phyloP scores from a whole-genome alignment of 306 rosid species.

The Oemleria cerasiformis region DNA sequence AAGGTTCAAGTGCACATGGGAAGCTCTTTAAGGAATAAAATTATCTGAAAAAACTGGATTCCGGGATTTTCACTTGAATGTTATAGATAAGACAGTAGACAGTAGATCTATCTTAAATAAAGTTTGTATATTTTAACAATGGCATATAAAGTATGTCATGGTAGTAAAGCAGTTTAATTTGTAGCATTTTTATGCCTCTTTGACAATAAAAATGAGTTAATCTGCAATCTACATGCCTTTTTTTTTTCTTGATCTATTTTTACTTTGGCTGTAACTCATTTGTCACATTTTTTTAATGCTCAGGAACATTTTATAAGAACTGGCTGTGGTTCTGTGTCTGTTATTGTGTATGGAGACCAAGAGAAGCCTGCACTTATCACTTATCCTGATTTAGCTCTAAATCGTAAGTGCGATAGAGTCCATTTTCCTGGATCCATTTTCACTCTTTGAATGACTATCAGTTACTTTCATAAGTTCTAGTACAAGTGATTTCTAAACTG shows the following conservation, averaged over 20 bases:
- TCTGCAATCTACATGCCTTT: conserved; percentile 3
- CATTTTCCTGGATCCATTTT: conserved; percentile 8
- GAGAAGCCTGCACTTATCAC: conserved; percentile 84
- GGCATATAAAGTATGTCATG: background rate
- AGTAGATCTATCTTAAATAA: conserved; percentile 27
- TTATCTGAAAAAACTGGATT: conserved; percentile 30
- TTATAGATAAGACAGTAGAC: conserved; percentile 25
- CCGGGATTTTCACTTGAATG: conserved; percentile 21
- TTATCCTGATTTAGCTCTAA: conserved; percentile 88
- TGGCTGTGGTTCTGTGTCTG: conserved; percentile 84
- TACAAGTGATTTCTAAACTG: background rate
- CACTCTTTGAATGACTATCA: background rate
- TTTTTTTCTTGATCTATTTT: background rate
- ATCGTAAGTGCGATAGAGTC: conserved; percentile 46
- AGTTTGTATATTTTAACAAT: conserved; percentile 6
- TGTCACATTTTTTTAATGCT: background rate
- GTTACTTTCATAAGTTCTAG: background rate
- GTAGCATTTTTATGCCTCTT: conserved; percentile 8
- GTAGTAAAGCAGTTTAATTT: conserved; percentile 7
- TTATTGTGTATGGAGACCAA: conserved; percentile 79
- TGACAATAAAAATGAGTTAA: background rate
- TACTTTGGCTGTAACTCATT: conserved; percentile 5
- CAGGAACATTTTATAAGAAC: conserved; percentile 80
- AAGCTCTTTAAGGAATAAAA: conserved; percentile 33
- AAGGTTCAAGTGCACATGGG: conserved; percentile 52